Evolutionary conservation across 2,329 filamentous ascomycete species (phyloP).

Genomic region (Ophiostoma pallidulum): DNA sequence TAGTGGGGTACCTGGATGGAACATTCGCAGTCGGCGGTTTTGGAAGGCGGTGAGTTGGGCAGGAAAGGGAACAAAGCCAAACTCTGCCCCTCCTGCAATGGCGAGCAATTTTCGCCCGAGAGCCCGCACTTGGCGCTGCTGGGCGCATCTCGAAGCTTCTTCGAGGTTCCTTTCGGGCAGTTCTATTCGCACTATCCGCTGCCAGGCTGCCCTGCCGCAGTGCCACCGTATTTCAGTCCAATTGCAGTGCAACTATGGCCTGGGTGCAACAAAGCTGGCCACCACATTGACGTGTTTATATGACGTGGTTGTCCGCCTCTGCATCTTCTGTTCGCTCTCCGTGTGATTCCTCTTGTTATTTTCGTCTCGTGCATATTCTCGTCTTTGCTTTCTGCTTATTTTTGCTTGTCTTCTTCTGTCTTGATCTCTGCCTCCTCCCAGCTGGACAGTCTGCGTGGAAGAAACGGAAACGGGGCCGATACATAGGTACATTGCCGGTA

Average conservation of each 20-base stretch:
- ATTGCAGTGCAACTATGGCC: too few species aligned
- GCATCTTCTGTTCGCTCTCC: too few species aligned
- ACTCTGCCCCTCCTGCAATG: conserved; percentile 8
- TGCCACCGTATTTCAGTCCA: too few species aligned
- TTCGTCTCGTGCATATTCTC: neutral
- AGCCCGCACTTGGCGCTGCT: neutral
- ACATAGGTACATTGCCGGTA: conserved; percentile 3
- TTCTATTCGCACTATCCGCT: too few species aligned
- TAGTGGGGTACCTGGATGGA: neutral
- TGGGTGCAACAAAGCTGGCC: too few species aligned
- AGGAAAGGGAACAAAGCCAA: neutral
- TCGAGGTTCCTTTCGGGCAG: conserved; percentile 3
- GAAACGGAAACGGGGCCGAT: too few species aligned
- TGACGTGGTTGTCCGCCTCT: conserved; percentile 1
- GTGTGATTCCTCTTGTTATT: too few species aligned
- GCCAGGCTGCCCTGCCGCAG: too few species aligned
- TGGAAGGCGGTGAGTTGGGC: conserved; percentile 12
- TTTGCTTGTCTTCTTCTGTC: neutral
- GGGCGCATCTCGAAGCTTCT: conserved; percentile 14
- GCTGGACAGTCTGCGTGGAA: too few species aligned
- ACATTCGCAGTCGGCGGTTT: neutral
- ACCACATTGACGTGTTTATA: neutral
- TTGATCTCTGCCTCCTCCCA: neutral
- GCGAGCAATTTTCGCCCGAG: neutral
- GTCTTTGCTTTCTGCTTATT: neutral